A percentile compares a stretch with the other conserved stretches of the same genome.
Evolutionary conservation across 164 flowering plant species (phyloP).

Genomic region (Magnolia kwangsiensis): DNA sequence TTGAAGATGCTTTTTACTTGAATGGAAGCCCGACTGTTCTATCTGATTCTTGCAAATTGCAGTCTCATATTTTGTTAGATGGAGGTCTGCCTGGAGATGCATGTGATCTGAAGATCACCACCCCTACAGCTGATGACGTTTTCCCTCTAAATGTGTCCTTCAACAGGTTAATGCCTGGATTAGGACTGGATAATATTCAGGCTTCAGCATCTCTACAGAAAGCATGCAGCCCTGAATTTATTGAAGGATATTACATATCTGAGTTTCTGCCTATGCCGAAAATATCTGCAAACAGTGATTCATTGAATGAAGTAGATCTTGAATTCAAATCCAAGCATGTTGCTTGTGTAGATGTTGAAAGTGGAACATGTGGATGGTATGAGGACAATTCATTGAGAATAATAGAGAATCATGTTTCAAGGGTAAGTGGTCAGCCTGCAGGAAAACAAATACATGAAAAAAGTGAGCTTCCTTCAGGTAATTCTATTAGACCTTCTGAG

Average conservation of each 20-base stretch:
- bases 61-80: slow-evolving; percentile 22
- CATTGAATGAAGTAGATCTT: slow-evolving; percentile 14
- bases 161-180: slow-evolving; percentile 22
- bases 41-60: slow-evolving; percentile 25
- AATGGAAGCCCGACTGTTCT: slow-evolving; percentile 22
- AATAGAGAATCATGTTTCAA: slow-evolving; percentile 65
- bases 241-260: slow-evolving; percentile 74
- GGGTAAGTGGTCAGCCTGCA: slow-evolving; percentile 18
- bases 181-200: slow-evolving; percentile 29
- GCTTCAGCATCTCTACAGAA: slow-evolving; percentile 34
- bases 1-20: slow-evolving; percentile 76
- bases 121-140: slow-evolving; percentile 16
- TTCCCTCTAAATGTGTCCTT: slow-evolving; percentile 19
- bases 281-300: slow-evolving; percentile 23
- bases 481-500: slow-evolving; percentile 23
- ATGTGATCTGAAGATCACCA: slow-evolving; percentile 11
- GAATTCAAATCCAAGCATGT: slow-evolving; percentile 21
- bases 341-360: slow-evolving; percentile 20
- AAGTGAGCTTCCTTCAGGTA: slow-evolving; percentile 18
- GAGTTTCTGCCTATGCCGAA: slow-evolving; percentile 53
- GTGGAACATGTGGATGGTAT: slow-evolving; percentile 71
- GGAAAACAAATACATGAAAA: slow-evolving; percentile 18
- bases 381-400: slow-evolving; percentile 46
- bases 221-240: slow-evolving; percentile 46
- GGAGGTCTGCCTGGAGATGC: slow-evolving; percentile 30